Evolutionary conservation across 208 protist genomes (phyloP).

Genomic region (Wallacemonas sp.): DNA sequence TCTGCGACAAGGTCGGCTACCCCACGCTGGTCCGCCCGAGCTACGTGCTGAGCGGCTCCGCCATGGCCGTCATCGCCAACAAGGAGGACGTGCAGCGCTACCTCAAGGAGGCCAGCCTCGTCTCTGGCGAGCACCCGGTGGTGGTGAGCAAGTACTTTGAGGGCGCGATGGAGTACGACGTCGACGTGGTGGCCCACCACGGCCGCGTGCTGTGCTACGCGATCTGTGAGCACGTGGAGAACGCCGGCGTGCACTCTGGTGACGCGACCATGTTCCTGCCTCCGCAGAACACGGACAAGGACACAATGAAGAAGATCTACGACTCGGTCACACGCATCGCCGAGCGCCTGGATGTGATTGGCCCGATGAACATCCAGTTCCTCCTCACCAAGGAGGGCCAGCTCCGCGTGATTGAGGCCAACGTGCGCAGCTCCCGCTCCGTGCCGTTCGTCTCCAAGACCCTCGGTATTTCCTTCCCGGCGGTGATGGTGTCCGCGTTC

Average conservation of each 20-base stretch:
- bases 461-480: constrained; percentile 94
- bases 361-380: constrained; percentile 99
- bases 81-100: constrained; percentile 93
- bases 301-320: constrained; percentile 84
- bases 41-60: constrained; percentile 97
- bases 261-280: constrained; percentile 97
- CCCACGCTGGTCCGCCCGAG: constrained; percentile 96
- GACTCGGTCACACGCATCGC: constrained; percentile 89
- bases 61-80: constrained; percentile 96
- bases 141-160: constrained; percentile 98
- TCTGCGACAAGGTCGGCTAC: constrained; percentile 93
- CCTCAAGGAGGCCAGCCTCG: constrained; percentile 90
- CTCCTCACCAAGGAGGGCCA: constrained; percentile 96
- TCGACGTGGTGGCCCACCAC: constrained; percentile 98
- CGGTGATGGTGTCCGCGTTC: constrained; percentile 85
- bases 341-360: constrained; percentile 91
- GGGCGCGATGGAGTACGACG: constrained; percentile 97
- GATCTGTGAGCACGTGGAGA: constrained; percentile 98
- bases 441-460: constrained; percentile 99
- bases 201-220: constrained; percentile 96
- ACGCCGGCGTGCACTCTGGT: constrained; percentile 98
- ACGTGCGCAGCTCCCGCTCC: constrained; percentile 96
- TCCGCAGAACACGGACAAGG: constrained; percentile 85
- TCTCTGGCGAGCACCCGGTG: constrained; percentile 93
- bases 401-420: constrained; percentile 97